Conservation (phyloP, 805 yeast species). For the Yamadazyma takamatsuzukensis region DNA sequence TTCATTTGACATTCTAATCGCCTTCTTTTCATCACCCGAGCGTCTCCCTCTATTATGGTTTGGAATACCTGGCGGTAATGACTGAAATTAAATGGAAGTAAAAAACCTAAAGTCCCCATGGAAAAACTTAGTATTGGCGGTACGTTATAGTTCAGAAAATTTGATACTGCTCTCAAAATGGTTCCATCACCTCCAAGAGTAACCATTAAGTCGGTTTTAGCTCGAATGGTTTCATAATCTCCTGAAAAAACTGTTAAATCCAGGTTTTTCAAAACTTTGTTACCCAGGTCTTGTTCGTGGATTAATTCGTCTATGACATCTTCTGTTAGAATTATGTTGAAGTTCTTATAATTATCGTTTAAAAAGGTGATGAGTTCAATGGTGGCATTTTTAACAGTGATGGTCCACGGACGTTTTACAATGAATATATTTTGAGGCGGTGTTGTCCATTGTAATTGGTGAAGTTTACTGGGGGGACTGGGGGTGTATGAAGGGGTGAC, state of each 20-base stretch:
- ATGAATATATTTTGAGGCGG: slow-evolving; percentile 65
- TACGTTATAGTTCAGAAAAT: slow-evolving; percentile 66
- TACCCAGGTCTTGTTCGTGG: slow-evolving; percentile 14
- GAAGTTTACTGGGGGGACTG: slow-evolving; percentile 3
- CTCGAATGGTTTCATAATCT: slow-evolving; percentile 48
- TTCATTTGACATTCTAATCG: slow-evolving; percentile 72
- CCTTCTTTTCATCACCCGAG: slow-evolving; percentile 70
- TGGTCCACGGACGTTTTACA: slow-evolving; percentile 82
- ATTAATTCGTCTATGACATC: slow-evolving; percentile 70
- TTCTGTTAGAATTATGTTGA: slow-evolving; percentile 73
- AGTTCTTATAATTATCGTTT: slow-evolving; percentile 58
- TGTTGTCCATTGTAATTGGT: slow-evolving; percentile 5
- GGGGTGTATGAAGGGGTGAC: slow-evolving; percentile 8
- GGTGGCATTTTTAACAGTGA: slow-evolving; percentile 61
- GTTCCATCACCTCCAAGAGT: slow-evolving; percentile 98
- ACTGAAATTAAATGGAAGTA: slow-evolving; percentile 79
- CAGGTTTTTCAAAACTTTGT: slow-evolving; percentile 20
- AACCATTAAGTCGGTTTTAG: slow-evolving; percentile 74
- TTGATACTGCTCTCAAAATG: slow-evolving; percentile 75
- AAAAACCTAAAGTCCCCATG: slow-evolving; percentile 85
- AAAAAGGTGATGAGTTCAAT: slow-evolving; percentile 59
- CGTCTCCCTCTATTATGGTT: slow-evolving; percentile 62
- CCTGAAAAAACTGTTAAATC: slow-evolving; percentile 61
- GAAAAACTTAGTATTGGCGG: slow-evolving; percentile 91
- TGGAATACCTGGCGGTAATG: slow-evolving; percentile 59